Percentiles rank a stretch among this genome's conserved stretches.
Evolutionary conservation across 352 stramenopile species (phyloP).

Genomic region (Blastocystis hominis): DNA sequence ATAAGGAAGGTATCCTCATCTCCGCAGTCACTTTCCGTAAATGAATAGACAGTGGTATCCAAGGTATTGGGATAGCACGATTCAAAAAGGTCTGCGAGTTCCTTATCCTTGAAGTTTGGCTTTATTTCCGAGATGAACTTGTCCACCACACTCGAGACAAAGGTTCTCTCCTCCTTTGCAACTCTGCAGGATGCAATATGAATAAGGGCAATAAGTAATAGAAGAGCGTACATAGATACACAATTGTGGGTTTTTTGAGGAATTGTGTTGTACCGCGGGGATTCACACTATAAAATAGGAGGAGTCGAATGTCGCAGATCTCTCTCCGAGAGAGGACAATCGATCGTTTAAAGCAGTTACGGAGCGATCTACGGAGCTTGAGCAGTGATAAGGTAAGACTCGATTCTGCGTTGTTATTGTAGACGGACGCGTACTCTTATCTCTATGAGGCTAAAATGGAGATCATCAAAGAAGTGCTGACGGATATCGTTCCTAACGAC

Average conservation of each 20-base stretch:
- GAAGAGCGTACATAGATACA: background rate
- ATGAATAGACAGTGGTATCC: conserved; percentile 61
- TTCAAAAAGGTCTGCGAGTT: conserved; percentile 58
- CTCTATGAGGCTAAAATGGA: background rate
- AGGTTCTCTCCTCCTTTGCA: conserved; percentile 58
- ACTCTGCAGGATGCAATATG: background rate
- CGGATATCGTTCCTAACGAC: background rate
- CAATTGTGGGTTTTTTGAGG: background rate
- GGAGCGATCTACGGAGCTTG: background rate
- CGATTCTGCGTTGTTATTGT: background rate
- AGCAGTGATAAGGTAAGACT: background rate
- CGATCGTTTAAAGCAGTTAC: background rate
- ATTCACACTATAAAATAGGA: background rate
- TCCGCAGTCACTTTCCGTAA: conserved; percentile 29
- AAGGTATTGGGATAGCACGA: conserved; percentile 62
- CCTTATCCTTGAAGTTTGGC: conserved; percentile 52
- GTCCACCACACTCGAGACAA: conserved; percentile 57
- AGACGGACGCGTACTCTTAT: background rate
- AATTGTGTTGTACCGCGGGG: background rate
- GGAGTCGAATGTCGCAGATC: background rate
- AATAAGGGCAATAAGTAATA: background rate
- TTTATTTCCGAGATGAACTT: conserved; percentile 57
- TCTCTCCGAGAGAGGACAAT: background rate
- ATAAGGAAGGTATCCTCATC: conserved; percentile 61
- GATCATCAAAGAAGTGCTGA: background rate